phyloP scores from a whole-genome alignment of 352 stramenopile species.

The Plasmopara viticola region DNA sequence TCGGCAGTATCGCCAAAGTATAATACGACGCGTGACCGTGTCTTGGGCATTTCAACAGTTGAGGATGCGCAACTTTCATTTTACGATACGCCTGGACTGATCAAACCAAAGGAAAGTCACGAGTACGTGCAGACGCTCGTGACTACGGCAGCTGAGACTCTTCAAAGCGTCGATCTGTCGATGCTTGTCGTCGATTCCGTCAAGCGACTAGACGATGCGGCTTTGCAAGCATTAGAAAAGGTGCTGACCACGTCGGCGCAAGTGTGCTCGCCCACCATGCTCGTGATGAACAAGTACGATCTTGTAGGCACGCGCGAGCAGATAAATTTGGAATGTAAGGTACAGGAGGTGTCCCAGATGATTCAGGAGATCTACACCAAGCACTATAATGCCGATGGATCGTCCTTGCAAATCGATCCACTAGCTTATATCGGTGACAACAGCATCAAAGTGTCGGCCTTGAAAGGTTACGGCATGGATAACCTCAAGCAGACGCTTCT shows the following conservation, averaged over 20 bases:
- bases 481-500: conserved; percentile 61
- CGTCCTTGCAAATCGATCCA: conserved; percentile 52
- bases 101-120: conserved; percentile 83
- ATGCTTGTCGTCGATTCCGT: conserved; percentile 80
- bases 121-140: conserved; percentile 77
- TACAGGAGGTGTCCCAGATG: conserved; percentile 77
- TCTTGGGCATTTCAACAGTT: conserved; percentile 74
- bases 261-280: conserved; percentile 69
- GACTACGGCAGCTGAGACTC: conserved; percentile 66
- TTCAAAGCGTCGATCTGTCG: conserved; percentile 81
- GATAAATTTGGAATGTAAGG: conserved; percentile 51
- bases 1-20: conserved; percentile 86
- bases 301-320: conserved; percentile 51
- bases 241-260: conserved; percentile 73
- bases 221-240: conserved; percentile 73
- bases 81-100: conserved; percentile 81
- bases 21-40: conserved; percentile 78
- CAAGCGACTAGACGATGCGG: conserved; percentile 72
- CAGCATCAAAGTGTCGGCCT: conserved; percentile 69
- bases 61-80: conserved; percentile 73
- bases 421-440: conserved; percentile 70
- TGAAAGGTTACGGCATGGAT: conserved; percentile 63
- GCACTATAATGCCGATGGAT: conserved; percentile 51
- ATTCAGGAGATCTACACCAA: conserved; percentile 69
- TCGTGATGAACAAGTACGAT: conserved; percentile 85